A percentile compares a stretch with the other conserved stretches of the same genome.
These are phyloP conservation scores for Coniochaeta prunicola DNA, from an alignment of 2,329 filamentous ascomycete species.

Conservation along the genomic window DNA sequence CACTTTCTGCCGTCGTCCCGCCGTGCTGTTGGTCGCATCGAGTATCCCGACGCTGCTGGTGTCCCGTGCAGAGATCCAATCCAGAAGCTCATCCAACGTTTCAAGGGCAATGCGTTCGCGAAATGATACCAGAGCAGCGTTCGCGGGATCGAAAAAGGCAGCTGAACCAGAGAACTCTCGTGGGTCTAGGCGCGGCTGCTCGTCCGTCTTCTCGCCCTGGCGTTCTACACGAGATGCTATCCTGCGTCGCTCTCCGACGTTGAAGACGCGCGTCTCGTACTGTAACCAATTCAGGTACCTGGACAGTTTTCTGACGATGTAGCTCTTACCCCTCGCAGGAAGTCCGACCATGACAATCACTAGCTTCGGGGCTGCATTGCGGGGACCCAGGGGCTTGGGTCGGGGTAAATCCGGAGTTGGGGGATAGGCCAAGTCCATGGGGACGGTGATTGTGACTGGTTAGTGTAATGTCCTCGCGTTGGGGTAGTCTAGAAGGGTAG, in stretches of 20 bases:
- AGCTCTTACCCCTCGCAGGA: constrained; percentile 92
- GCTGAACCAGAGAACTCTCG: no score
- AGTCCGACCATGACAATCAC: constrained; percentile 98
- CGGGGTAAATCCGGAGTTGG: no score
- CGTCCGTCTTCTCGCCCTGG: constrained; percentile 57
- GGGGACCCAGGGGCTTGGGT: no score
- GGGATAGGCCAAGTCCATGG: no score
- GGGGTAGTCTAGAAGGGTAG: no score
- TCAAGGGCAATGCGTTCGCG: constrained; percentile 89
- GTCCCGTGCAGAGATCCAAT: constrained; percentile 68
- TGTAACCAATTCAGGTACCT: constrained; percentile 96
- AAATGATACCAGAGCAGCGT: constrained; percentile 71
- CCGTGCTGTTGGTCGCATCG: constrained; percentile 94
- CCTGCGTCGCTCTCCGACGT: constrained; percentile 86
- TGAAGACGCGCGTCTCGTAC: constrained; percentile 93
- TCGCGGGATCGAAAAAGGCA: constrained; percentile 87
- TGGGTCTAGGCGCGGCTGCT: no score
- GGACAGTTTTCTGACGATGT: constrained; percentile 96
- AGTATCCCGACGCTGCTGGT: constrained; percentile 90
- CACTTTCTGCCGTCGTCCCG: constrained; percentile 61
- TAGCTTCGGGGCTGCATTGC: constrained; percentile 92
- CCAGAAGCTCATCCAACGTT: constrained; percentile 83
- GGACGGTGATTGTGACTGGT: no score
- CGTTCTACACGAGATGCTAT: constrained; percentile 59
- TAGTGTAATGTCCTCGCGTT: no score